Evolutionary conservation across 331 rosid species (phyloP).

Genomic region (Cydonia oblonga): DNA sequence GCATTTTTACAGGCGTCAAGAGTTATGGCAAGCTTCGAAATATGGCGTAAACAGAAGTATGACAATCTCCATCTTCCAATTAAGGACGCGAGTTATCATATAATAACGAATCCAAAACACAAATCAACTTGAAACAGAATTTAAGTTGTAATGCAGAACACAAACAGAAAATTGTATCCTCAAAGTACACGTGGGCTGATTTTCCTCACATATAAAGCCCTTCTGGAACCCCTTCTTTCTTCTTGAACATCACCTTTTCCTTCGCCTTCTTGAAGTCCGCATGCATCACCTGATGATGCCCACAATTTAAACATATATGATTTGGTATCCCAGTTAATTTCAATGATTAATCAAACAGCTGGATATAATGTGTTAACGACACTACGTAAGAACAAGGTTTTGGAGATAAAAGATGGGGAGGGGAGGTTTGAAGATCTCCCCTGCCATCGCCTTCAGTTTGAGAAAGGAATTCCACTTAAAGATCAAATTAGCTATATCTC

Average conservation of each 20-base stretch:
- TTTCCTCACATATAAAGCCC: constrained; percentile 79
- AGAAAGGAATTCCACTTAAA: neutral
- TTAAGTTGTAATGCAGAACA: neutral
- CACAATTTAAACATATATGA: constrained; percentile 1
- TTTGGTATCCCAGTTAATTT: neutral
- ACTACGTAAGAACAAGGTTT: neutral
- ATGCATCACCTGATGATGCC: constrained; percentile 75
- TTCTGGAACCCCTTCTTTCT: constrained; percentile 99
- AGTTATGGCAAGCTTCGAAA: neutral
- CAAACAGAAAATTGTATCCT: neutral
- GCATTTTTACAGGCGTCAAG: too few species aligned
- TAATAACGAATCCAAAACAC: neutral
- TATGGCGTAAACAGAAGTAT: neutral
- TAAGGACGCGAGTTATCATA: neutral
- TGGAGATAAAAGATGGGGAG: neutral
- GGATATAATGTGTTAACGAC: neutral
- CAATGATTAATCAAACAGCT: neutral
- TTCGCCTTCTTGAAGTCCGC: constrained; percentile 87
- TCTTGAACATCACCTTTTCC: constrained; percentile 97
- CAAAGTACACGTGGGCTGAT: neutral
- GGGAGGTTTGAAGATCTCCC: neutral
- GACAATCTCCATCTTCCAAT: neutral
- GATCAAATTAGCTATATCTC: constrained; percentile 9
- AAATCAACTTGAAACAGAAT: neutral
- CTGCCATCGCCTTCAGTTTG: neutral